Base-by-base conservation (phyloP, 1,284 basidiomycete species). In the Psilocybe mexicana region DNA sequence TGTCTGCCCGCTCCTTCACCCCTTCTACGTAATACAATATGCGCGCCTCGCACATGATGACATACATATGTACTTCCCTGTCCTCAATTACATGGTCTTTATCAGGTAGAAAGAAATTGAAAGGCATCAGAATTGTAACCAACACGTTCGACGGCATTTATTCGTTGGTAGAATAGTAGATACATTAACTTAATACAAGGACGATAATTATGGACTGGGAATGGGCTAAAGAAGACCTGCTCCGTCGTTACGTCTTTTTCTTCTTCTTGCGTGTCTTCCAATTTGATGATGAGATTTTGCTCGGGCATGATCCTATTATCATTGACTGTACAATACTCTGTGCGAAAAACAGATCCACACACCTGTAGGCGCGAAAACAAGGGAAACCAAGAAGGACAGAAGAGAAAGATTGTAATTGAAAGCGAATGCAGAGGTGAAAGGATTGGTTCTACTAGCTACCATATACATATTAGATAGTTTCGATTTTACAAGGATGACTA, bases 371-470 rank as follows among this genome's bases (percentile, higher is more conserved):
- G 18, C 8, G 18, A 44, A 18, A 44, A 18, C 18, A 18, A 18
- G 18, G 18, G 18, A 18, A 18, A 18, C 18, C 18, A 18, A 18
- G 18, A 18, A 18, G 18, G 18, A 18, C 18, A 7, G 45, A 12
- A 25, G 3, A 47, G 30, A 48, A 48, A 35, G 46, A 48, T n/a
- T 48, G 46, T 12, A 23, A 28, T 48, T 48, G n/a, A 26, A 54
- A 56, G 46, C 6, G 55, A 56, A 35, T 46, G 55, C 42, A 48
- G 43, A 51, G 48, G 12, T 44, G 45, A 56, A 52, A 11, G 30
- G 55, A 56, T 56, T 26, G 48, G 12, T 26, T 30, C 42, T 51
- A 18, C 18, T 18, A 18, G 18, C 18, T 18, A 18, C 18, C 18
- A 18, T 18, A 51, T 35, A 44, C 18, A 48, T 30, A 48, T 48